phyloP scores from a whole-genome alignment of 1,284 basidiomycete species.

The Malassezia slooffiae region DNA sequence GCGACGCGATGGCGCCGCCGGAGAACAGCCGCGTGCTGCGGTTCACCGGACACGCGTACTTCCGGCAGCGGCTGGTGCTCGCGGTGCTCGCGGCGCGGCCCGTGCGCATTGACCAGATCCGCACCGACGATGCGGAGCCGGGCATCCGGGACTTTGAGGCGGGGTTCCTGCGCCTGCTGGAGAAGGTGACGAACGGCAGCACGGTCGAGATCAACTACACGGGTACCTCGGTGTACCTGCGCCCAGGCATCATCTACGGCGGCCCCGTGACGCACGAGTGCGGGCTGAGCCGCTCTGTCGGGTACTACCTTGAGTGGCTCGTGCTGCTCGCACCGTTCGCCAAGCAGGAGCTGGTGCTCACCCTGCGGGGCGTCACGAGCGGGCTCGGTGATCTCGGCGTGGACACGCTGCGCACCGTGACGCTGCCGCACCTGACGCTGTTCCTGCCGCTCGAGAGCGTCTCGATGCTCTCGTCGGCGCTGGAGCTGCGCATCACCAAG shows the following conservation, averaged over 20 bases:
- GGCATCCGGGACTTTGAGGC: conserved; percentile 91
- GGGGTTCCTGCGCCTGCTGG: conserved; percentile 73
- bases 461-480: conserved; percentile 23
- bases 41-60: conserved; percentile 66
- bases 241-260: conserved; percentile 81
- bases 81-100: conserved; percentile 77
- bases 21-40: conserved; percentile 44
- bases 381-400: conserved; percentile 52
- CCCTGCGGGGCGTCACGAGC: conserved; percentile 77
- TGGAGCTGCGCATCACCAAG: conserved; percentile 66
- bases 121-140: conserved; percentile 82
- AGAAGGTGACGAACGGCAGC: conserved; percentile 88
- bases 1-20: too few species aligned
- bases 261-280: conserved; percentile 76
- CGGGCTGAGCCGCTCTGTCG: conserved; percentile 70
- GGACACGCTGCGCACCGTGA: conserved; percentile 82
- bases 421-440: conserved; percentile 75
- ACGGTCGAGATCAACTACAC: conserved; percentile 93
- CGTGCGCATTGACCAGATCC: conserved; percentile 76
- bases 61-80: conserved; percentile 74
- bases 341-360: conserved; percentile 73
- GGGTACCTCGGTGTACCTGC: conserved; percentile 55
- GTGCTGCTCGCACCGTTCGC: conserved; percentile 84
- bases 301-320: conserved; percentile 86
- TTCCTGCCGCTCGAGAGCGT: conserved; percentile 51